Evolutionary conservation across 345 rosid genomes (phyloP).

Genomic region (Mallotus nudiflorus): DNA sequence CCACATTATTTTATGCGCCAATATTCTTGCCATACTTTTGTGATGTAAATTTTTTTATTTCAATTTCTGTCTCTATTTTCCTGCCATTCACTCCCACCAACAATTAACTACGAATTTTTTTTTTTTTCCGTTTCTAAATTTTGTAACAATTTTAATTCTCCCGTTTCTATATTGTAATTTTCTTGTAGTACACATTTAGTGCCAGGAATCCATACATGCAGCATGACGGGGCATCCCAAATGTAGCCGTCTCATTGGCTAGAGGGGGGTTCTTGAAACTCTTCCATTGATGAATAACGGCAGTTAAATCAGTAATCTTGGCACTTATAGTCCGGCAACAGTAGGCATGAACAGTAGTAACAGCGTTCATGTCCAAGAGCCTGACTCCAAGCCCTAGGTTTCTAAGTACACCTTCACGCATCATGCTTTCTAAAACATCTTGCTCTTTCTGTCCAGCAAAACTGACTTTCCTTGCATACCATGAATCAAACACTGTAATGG

Average conservation of each 20-base stretch:
- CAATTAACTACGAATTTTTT: too few relatives aligned
- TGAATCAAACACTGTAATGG: slow-evolving; percentile 49
- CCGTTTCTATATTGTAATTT: too few relatives aligned
- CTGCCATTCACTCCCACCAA: too few relatives aligned
- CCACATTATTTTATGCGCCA: too few relatives aligned
- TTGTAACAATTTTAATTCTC: too few relatives aligned
- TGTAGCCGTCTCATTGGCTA: background rate
- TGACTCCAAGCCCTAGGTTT: slow-evolving; percentile 36
- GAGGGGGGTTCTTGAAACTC: slow-evolving; percentile 30
- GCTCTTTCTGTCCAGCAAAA: slow-evolving; percentile 60
- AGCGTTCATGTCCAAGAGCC: slow-evolving; percentile 42
- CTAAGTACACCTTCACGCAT: slow-evolving; percentile 46
- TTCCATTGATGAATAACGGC: slow-evolving; percentile 65
- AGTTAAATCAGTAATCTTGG: slow-evolving; percentile 62
- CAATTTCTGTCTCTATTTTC: too few relatives aligned
- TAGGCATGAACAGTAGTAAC: slow-evolving; percentile 79
- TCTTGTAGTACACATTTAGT: background rate
- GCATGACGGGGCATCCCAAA: slow-evolving; percentile 4
- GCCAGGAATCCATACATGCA: slow-evolving; percentile 7
- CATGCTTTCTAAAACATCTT: slow-evolving; percentile 59
- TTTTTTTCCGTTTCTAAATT: too few relatives aligned
- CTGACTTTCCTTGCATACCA: slow-evolving; percentile 66
- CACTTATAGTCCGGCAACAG: slow-evolving; percentile 67
- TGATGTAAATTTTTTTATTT: too few relatives aligned
- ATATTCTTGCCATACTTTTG: too few relatives aligned